Base-by-base conservation (phyloP, 1,139 yeast species). In the Oligophagozyma castellii region DNA sequence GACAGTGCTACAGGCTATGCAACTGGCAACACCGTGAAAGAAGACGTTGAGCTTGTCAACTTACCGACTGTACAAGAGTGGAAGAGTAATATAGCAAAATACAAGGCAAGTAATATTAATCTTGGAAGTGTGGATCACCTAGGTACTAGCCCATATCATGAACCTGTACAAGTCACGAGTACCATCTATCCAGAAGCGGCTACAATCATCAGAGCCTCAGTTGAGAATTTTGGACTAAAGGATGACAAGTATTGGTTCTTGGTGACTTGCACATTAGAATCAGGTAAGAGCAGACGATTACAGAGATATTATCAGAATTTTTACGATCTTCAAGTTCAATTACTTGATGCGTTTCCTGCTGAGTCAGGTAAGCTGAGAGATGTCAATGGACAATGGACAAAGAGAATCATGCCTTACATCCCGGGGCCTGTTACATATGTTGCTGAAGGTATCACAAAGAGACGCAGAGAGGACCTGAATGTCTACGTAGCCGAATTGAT, bases 381-480 rank as follows among this genome's bases (percentile, higher is more conserved):
- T 27, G 37, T 42, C 3, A 43, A 44, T 19, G 58, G 58, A 1
- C 49, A 51, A 24, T 83, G 78, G 53, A 71, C 72, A 40, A 65
- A 65, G 26, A 69, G 98, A 39, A 77, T 78, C 22, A 66, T 89
- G 36, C 98, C 99, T 4, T 83, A 79, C 39, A 86, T 92, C 49
- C 98, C 98, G 0, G 98, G 98, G 1, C 99, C 98, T 2, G 66
- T 89, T 29, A 78, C 93, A 27, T 80, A 80, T 49, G 95, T 89
- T 29, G 84, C 86, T 38, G 96, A 86, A 49, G 70, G 77, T 29
- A 77, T 86, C 32, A 79, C 95, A 11, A 75, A 77, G 43, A 78
- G 81, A 51, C 68, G 98, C 45, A 66, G 89, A 40, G 80, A 73
- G 21, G 93, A 83, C 54, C 64, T 92, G 42, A 92, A 89, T 54